A percentile compares a stretch with the other conserved stretches of the same genome.
These are phyloP conservation scores for Chrysophaeum taylorii DNA, from an alignment of 352 stramenopile genomes.

Conservation along the genomic window DNA sequence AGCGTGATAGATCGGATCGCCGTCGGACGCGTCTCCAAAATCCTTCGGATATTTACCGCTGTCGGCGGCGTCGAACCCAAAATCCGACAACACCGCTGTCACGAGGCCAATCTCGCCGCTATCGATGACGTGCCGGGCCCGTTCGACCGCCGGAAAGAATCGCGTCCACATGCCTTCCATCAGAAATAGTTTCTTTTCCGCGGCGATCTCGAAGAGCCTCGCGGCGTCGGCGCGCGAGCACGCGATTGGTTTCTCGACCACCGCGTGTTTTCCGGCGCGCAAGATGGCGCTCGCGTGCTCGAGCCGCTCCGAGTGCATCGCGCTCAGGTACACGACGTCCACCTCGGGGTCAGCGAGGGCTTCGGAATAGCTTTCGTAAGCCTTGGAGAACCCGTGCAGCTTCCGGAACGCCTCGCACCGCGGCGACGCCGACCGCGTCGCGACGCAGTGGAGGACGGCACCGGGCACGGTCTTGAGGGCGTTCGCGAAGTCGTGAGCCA, in stretches of 20 bases:
- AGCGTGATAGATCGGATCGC: conserved; percentile 51
- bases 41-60: conserved; percentile 33
- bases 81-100: conserved; percentile 54
- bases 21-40: not conserved
- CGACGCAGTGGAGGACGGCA: not conserved
- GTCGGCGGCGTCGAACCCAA: conserved; percentile 47
- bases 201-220: conserved; percentile 31
- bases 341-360: not conserved
- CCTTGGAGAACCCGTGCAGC: conserved; percentile 26
- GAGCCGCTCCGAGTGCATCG: not conserved
- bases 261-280: not conserved
- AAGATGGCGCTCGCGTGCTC: not conserved
- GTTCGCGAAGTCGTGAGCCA: conserved; percentile 13
- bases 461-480: not conserved
- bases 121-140: conserved; percentile 49
- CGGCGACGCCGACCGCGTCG: not conserved
- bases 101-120: conserved; percentile 52
- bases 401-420: conserved; percentile 39
- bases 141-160: conserved; percentile 51
- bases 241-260: conserved; percentile 6
- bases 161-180: conserved; percentile 48
- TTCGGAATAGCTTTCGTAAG: not conserved
- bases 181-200: conserved; percentile 59
- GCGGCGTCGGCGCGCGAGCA: not conserved
- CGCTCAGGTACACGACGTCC: conserved; percentile 2